Evolutionary conservation across 257 asterid genomes (phyloP).

Genomic region (Mitragyna speciosa): DNA sequence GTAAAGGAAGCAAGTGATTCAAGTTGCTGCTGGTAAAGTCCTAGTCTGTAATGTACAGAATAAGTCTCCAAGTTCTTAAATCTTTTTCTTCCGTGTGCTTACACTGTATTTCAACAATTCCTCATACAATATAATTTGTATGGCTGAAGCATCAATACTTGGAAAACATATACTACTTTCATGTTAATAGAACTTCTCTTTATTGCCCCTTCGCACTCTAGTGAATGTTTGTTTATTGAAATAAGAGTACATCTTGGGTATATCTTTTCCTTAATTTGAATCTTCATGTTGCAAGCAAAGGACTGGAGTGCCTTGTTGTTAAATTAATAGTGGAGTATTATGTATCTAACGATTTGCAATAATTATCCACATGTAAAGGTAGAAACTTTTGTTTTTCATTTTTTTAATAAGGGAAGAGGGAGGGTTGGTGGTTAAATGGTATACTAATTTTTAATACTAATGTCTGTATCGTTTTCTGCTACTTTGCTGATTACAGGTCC

Average conservation of each 20-base stretch:
- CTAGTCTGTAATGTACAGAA: neutral
- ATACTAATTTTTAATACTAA: neutral
- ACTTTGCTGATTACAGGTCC: conserved; percentile 46
- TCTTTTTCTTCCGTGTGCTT: neutral
- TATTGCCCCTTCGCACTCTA: neutral
- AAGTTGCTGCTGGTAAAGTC: neutral
- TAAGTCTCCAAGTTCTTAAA: neutral
- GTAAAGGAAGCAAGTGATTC: neutral
- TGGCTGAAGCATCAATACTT: neutral
- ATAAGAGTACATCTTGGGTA: neutral
- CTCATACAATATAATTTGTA: neutral
- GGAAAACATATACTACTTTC: neutral
- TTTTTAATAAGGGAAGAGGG: no score
- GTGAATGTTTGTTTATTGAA: neutral
- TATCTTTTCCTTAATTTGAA: neutral
- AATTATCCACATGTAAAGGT: neutral
- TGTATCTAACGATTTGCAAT: neutral
- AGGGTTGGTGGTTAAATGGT: no score
- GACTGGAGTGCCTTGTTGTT: neutral
- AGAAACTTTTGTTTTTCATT: neutral
- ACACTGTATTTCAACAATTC: neutral
- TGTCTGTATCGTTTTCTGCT: neutral
- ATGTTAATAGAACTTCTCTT: neutral
- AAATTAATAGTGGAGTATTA: neutral
- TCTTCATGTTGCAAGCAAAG: neutral